A percentile compares a stretch with the other conserved stretches of the same genome.
These are phyloP conservation scores for Kwoniella pini DNA, from an alignment of 768 basidiomycete species.

Conservation along the genomic window DNA sequence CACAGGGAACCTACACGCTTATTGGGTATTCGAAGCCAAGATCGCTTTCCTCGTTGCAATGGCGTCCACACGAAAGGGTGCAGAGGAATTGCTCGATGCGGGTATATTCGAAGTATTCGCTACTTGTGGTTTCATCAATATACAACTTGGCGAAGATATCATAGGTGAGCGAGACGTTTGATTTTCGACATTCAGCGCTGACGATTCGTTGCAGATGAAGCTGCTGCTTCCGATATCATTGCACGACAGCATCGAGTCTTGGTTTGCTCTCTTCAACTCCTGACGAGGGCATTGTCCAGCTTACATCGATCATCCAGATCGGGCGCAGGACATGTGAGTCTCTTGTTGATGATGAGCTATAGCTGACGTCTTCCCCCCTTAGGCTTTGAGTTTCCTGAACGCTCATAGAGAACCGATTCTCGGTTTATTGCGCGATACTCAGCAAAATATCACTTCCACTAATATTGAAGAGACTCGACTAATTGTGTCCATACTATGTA, in stretches of 20 bases:
- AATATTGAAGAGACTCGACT: slow-evolving; percentile 78
- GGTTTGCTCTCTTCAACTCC: slow-evolving; percentile 80
- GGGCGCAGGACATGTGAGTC: slow-evolving; percentile 37
- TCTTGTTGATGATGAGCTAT: not conserved
- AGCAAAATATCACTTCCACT: slow-evolving; percentile 64
- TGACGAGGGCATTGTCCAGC: slow-evolving; percentile 74
- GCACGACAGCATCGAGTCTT: slow-evolving; percentile 89
- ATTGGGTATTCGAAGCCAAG: slow-evolving; percentile 94
- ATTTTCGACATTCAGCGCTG: not conserved
- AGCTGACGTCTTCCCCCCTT: not conserved
- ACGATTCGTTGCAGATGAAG: slow-evolving; percentile 58
- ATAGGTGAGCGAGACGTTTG: slow-evolving; percentile 61
- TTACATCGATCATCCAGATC: slow-evolving; percentile 58
- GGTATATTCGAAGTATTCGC: slow-evolving; percentile 72
- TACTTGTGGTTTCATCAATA: slow-evolving; percentile 83
- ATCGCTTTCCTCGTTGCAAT: slow-evolving; percentile 85
- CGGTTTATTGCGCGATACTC: slow-evolving; percentile 75
- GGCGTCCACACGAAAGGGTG: slow-evolving; percentile 77
- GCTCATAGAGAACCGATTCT: slow-evolving; percentile 81
- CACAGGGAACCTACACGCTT: slow-evolving; percentile 79
- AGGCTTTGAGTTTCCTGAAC: slow-evolving; percentile 79
- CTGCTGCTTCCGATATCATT: slow-evolving; percentile 53
- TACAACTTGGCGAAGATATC: slow-evolving; percentile 74
- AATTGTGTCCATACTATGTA: slow-evolving; percentile 69
- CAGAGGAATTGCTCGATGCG: slow-evolving; percentile 77